Evolutionary conservation across 495 filamentous ascomycete species (phyloP).

Genomic region (Physcia stellaris): DNA sequence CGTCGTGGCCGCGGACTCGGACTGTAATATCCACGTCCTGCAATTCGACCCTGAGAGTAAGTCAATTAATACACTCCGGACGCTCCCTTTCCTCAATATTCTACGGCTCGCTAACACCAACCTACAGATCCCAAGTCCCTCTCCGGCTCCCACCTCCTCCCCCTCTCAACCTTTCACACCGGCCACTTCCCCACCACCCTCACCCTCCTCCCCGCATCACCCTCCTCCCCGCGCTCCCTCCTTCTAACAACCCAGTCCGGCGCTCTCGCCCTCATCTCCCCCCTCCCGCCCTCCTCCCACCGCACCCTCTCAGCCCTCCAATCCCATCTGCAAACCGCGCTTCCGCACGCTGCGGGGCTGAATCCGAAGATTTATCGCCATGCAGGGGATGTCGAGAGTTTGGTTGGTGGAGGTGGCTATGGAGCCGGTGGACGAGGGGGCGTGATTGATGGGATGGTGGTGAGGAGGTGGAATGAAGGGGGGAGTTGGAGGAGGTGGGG

Average conservation of each 20-base stretch:
- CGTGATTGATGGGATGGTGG: slow-evolving; percentile 47
- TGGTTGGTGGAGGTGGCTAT: slow-evolving; percentile 23
- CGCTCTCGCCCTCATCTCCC: slow-evolving; percentile 58
- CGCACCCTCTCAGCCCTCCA: slow-evolving; percentile 72
- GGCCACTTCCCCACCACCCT: slow-evolving; percentile 62
- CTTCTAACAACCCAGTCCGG: slow-evolving; percentile 64
- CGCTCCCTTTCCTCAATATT: background rate
- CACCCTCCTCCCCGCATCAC: slow-evolving; percentile 49
- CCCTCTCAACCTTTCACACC: slow-evolving; percentile 74
- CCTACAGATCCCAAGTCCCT: slow-evolving; percentile 77
- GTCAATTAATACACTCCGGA: slow-evolving; percentile 7
- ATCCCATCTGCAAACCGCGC: slow-evolving; percentile 57
- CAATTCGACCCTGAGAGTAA: slow-evolving; percentile 87
- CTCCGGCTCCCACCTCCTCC: slow-evolving; percentile 74
- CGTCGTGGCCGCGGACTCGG: slow-evolving; percentile 70
- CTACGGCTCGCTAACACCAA: background rate
- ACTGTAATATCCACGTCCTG: slow-evolving; percentile 72
- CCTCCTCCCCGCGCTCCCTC: slow-evolving; percentile 32
- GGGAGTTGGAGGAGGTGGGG: slow-evolving; percentile 15
- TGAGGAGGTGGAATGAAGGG: slow-evolving; percentile 35
- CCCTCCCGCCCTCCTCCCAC: slow-evolving; percentile 67
- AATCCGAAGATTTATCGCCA: slow-evolving; percentile 69
- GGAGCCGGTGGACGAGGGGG: slow-evolving; percentile 30
- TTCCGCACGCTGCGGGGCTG: slow-evolving; percentile 64
- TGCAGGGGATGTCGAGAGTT: slow-evolving; percentile 31